These are phyloP conservation scores for Moricandia arvensis DNA, from an alignment of 345 rosid species.

Conservation along the genomic window DNA sequence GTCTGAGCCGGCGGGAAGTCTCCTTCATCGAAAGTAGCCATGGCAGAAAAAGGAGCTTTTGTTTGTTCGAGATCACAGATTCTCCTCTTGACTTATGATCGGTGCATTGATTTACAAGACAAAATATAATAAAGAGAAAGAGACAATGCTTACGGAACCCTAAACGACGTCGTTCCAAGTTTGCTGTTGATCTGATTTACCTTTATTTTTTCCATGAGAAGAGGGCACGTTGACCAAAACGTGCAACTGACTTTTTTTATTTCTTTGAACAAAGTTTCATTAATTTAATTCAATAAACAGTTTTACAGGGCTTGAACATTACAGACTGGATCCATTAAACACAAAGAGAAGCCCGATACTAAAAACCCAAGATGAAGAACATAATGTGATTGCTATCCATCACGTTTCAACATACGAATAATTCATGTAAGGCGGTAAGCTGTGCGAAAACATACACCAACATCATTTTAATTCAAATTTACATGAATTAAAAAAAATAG, in stretches of 20 bases:
- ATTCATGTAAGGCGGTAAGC: too few species aligned
- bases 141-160: neutral
- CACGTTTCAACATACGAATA: too few species aligned
- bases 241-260: slow-evolving; percentile 39
- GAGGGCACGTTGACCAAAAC: slow-evolving; percentile 32
- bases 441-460: too few species aligned
- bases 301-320: too few species aligned
- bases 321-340: too few species aligned
- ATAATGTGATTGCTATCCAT: too few species aligned
- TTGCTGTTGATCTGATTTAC: slow-evolving; percentile 24
- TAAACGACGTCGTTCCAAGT: neutral
- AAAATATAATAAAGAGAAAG: neutral
- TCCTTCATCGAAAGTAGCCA: slow-evolving; percentile 40
- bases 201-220: neutral
- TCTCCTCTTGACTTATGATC: slow-evolving; percentile 25
- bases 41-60: slow-evolving; percentile 18
- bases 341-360: too few species aligned
- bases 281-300: too few species aligned
- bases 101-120: slow-evolving; percentile 5
- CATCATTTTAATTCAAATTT: too few species aligned
- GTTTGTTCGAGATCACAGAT: neutral
- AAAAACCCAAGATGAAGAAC: too few species aligned
- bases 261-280: too few species aligned
- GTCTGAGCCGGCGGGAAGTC: slow-evolving; percentile 35
- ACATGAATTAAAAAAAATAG: too few species aligned